phyloP scores from a whole-genome alignment of 139 green algal species.

The Pleodorina starrii region DNA sequence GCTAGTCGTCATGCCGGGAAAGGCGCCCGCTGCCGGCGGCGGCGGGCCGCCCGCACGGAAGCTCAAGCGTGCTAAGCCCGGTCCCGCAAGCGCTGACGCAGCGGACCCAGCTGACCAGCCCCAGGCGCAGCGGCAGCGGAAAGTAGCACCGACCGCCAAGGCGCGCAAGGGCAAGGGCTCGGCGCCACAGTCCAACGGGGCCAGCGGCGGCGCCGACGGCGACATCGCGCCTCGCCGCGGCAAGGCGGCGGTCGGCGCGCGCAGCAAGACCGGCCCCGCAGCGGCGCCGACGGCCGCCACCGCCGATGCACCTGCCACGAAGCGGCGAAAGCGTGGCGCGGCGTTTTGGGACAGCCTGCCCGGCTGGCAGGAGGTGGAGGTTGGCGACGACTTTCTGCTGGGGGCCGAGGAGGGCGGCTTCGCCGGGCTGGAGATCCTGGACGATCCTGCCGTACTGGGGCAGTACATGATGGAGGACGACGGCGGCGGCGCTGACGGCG shows the following conservation, averaged over 20 bases:
- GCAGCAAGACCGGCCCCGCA: not conserved
- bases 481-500: not conserved
- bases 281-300: not conserved
- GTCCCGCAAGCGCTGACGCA: not conserved
- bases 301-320: not conserved
- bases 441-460: conserved; percentile 57
- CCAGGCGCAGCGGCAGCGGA: not conserved
- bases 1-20: not conserved
- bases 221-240: not conserved
- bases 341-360: conserved; percentile 38
- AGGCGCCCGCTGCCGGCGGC: not conserved
- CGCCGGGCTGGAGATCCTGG: conserved; percentile 81
- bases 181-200: not conserved
- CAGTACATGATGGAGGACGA: conserved; percentile 34
- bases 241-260: not conserved
- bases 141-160: not conserved
- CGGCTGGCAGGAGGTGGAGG: conserved; percentile 76
- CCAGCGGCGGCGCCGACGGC: not conserved
- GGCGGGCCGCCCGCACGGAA: not conserved
- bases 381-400: conserved; percentile 76
- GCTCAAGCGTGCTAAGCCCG: not conserved
- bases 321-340: not conserved
- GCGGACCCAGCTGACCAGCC: not conserved
- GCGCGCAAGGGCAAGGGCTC: not conserved
- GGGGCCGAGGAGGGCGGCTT: conserved; percentile 86